Percentiles rank a stretch among this genome's conserved stretches.
phyloP scores from a whole-genome alignment of 176 grass and related monocot species.

The Thalia dealbata region DNA sequence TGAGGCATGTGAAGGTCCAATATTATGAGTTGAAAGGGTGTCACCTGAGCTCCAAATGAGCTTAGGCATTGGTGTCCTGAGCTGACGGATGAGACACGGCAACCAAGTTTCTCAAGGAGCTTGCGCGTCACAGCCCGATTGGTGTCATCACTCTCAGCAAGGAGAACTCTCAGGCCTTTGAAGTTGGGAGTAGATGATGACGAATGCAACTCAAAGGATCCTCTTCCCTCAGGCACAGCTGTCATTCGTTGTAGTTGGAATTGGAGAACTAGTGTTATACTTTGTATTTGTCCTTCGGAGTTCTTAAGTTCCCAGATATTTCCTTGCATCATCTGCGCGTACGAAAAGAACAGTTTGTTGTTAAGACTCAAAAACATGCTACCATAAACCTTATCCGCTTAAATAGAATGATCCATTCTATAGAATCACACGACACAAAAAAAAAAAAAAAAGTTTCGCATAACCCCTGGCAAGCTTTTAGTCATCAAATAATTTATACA shows the following conservation, averaged over 20 bases:
- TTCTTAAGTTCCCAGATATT: conserved; percentile 14
- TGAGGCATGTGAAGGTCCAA: conserved; percentile 17
- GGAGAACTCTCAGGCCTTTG: conserved; percentile 21
- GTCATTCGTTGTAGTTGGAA: conserved; percentile 1
- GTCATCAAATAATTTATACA: neutral
- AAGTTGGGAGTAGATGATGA: neutral
- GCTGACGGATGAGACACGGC: conserved; percentile 2
- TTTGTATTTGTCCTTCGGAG: neutral
- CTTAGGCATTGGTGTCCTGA: conserved; percentile 1
- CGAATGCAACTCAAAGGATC: conserved; percentile 1
- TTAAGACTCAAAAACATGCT: too few species aligned
- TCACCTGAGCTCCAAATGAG: neutral
- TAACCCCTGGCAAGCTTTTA: neutral
- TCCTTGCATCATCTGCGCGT: conserved; percentile 19
- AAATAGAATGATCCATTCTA: neutral
- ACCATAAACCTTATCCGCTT: neutral
- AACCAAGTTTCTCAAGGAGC: conserved; percentile 17
- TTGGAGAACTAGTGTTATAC: conserved; percentile 9
- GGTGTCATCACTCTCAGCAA: conserved; percentile 5
- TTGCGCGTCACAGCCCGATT: conserved; percentile 15
- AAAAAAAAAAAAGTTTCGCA: neutral
- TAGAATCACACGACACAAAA: neutral
- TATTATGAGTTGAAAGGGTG: conserved; percentile 5
- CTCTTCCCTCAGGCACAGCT: neutral
- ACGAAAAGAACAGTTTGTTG: neutral